phyloP scores from a whole-genome alignment of 257 asterid genomes.

The Paraleonurus japonicus region DNA sequence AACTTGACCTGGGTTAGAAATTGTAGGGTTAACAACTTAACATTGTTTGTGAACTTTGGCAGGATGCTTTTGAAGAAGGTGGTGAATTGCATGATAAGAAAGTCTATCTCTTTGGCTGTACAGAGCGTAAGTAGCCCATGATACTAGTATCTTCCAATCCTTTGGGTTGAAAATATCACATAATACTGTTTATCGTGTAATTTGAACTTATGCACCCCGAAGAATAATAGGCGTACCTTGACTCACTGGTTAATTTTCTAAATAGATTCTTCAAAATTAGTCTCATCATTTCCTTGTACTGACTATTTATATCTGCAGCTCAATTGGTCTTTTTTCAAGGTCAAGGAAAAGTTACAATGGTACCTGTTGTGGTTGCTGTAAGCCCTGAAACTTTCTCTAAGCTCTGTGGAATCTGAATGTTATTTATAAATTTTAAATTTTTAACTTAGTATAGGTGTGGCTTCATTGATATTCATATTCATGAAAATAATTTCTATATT shows the following conservation, averaged over 20 bases:
- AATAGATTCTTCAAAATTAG: background rate
- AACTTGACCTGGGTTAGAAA: background rate
- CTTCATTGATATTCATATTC: background rate
- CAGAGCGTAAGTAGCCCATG: conserved; percentile 72
- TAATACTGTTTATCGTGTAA: background rate
- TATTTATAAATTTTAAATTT: background rate
- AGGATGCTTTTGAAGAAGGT: conserved; percentile 95
- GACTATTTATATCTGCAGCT: conserved; percentile 22
- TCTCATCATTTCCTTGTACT: background rate
- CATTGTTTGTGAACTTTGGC: conserved; percentile 24
- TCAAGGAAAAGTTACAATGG: conserved; percentile 28
- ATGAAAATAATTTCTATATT: background rate
- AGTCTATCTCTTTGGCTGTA: conserved; percentile 87
- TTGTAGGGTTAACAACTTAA: conserved; percentile 22
- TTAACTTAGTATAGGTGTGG: background rate
- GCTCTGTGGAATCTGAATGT: conserved; percentile 1
- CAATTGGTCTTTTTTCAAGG: conserved; percentile 24
- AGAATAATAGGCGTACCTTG: background rate
- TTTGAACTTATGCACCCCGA: background rate
- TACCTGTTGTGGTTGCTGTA: conserved; percentile 33
- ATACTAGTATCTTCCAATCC: background rate
- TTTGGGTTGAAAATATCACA: background rate
- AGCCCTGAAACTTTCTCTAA: conserved; percentile 10
- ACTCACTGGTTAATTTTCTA: conserved; percentile 2
- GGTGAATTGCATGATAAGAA: conserved; percentile 63